A percentile compares a stretch with the other conserved stretches of the same genome.
phyloP scores from a whole-genome alignment of 1,284 basidiomycete species.

The Ustilago crameri region DNA sequence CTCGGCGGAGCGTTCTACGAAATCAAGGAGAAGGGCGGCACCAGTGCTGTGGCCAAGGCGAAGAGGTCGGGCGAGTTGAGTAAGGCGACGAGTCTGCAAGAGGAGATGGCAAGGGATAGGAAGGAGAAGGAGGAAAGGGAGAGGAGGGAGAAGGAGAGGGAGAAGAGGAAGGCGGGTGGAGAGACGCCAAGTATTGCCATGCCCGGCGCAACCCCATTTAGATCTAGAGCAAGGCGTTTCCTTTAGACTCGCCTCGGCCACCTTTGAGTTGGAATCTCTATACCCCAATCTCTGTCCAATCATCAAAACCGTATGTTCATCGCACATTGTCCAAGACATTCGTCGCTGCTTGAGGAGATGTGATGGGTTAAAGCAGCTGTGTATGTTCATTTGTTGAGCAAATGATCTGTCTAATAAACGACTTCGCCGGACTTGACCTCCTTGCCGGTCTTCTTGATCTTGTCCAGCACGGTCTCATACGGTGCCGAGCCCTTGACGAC shows the following conservation, averaged over 20 bases:
- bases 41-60: slow-evolving; percentile 74
- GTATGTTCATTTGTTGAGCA: background rate
- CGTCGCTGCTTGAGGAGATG: too few relatives aligned
- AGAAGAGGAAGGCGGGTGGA: slow-evolving; percentile 12
- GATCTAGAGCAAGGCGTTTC: slow-evolving; percentile 16
- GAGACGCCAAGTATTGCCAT: slow-evolving; percentile 36
- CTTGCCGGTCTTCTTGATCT: slow-evolving; percentile 89
- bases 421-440: slow-evolving; percentile 71
- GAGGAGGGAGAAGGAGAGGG: slow-evolving; percentile 19
- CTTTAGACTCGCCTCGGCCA: background rate
- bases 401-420: slow-evolving; percentile 20
- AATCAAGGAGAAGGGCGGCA: slow-evolving; percentile 83
- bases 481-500: slow-evolving; percentile 75
- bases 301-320: too few relatives aligned
- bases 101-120: slow-evolving; percentile 62
- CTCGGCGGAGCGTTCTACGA: slow-evolving; percentile 88
- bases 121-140: slow-evolving; percentile 13
- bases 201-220: slow-evolving; percentile 37
- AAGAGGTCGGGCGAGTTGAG: slow-evolving; percentile 82
- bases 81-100: slow-evolving; percentile 84
- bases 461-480: slow-evolving; percentile 77
- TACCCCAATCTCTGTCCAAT: too few relatives aligned
- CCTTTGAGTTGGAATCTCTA: too few relatives aligned
- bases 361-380: background rate
- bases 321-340: too few relatives aligned